Evolutionary conservation across 345 rosid species (phyloP), one percentile per base, ranked within the genome.

Genomic region (Gossypium herbaceum): DNA sequence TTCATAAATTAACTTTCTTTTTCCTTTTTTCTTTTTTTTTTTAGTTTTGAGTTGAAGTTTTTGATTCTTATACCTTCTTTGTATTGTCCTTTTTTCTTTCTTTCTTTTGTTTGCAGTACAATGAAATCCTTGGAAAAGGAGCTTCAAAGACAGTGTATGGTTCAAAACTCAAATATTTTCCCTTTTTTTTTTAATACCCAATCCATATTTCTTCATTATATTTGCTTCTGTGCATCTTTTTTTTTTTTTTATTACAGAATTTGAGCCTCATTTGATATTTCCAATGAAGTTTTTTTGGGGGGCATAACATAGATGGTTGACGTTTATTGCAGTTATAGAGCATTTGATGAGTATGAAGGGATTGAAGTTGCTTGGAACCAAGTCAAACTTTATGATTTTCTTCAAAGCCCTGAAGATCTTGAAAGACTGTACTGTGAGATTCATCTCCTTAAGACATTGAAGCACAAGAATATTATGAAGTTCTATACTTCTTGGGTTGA

Each of bases 331-430:
- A 95, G 99, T 65, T 95, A 95, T 51, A 88, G 89, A 81, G 99
- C 90, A 77, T 91, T 93, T 84, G 98, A 93, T 83, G 97, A 95
- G 85, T 95, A 89, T 73, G 88, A 87, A 67, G 98, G 98, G 71
- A 90, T 90, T 81, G 98, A 95, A 79, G 96, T 95, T 81, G 99
- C 99, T 77, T 95, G 99, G 99, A 95, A 95, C 79, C 99, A 93
- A 80, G 97, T 95, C 81, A 95, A 91, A 87, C 94, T 95, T 69
- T 86, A 88, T 76, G 97, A 93, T 85, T 93, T 92, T 87, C 65
- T 93, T 58, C 97, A 89, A 71, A 90, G 94, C 79, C 97, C 99
- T 66, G 92, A 95, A 76, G 99, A 93, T 78, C 94, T 95, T 44
- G 94, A 95, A 77, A 93, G 98, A 79, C 93, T 93, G 12, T 95